phyloP scores from a whole-genome alignment of 2,329 filamentous ascomycete species.

The Didymella pinodella region DNA sequence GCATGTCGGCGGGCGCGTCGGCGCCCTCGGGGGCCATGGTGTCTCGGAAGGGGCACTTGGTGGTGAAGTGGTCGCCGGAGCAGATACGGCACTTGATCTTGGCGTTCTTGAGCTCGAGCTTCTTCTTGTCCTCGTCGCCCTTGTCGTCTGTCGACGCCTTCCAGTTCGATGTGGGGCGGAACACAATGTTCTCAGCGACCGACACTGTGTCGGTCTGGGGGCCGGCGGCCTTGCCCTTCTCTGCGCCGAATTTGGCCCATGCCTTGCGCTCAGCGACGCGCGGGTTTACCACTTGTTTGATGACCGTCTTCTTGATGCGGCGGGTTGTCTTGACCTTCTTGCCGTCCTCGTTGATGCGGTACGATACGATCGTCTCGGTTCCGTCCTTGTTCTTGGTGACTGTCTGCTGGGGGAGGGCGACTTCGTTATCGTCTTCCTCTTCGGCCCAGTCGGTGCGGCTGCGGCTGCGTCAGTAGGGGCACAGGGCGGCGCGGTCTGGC shows the following conservation, averaged over 20 bases:
- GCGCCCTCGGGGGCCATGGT: slow-evolving; percentile 87
- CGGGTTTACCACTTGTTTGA: slow-evolving; percentile 94
- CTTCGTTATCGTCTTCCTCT: slow-evolving; percentile 90
- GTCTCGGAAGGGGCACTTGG: slow-evolving; percentile 98
- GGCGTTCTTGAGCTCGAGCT: slow-evolving; percentile 87
- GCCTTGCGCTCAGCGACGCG: slow-evolving; percentile 92
- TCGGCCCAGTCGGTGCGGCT: slow-evolving; percentile 82
- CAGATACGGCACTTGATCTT: slow-evolving; percentile 99
- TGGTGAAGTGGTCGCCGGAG: slow-evolving; percentile 98
- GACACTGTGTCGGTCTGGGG: slow-evolving; percentile 90
- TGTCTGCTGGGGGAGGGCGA: slow-evolving; percentile 86
- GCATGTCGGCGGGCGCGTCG: slow-evolving; percentile 56
- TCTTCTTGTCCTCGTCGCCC: slow-evolving; percentile 75
- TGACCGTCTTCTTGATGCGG: slow-evolving; percentile 88
- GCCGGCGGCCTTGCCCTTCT: slow-evolving; percentile 82
- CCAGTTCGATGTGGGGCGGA: slow-evolving; percentile 93
- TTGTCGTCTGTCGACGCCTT: slow-evolving; percentile 83
- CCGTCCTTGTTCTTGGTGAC: slow-evolving; percentile 98
- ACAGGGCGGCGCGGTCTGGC: not conserved
- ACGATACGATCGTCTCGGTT: slow-evolving; percentile 93
- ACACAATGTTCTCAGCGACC: slow-evolving; percentile 97
- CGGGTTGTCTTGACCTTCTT: slow-evolving; percentile 98
- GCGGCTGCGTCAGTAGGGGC: slow-evolving; percentile 17
- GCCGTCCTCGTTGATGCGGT: slow-evolving; percentile 88
- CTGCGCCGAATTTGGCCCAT: slow-evolving; percentile 92